These are phyloP conservation scores for Clonostachys solani DNA, from an alignment of 2,329 filamentous ascomycete genomes.

Conservation along the genomic window DNA sequence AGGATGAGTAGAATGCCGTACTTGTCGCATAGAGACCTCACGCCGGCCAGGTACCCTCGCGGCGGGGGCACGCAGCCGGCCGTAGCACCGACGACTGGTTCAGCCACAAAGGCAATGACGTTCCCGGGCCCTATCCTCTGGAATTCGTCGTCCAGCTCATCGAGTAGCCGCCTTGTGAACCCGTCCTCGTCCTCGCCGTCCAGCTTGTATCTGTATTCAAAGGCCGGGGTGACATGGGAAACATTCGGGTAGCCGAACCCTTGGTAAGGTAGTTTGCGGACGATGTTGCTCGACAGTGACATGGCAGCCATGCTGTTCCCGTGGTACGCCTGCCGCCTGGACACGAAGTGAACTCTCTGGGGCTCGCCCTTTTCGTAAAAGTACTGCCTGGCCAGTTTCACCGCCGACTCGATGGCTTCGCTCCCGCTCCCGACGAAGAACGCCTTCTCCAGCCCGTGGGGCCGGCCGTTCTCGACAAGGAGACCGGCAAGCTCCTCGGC, in stretches of 20 bases:
- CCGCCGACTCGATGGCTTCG: constrained; percentile 37
- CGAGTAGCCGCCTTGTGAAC: constrained; percentile 31
- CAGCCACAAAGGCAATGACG: constrained; percentile 43
- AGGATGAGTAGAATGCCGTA: constrained; percentile 51
- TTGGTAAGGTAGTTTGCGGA: constrained; percentile 17
- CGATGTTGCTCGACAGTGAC: constrained; percentile 23
- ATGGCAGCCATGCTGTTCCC: constrained; percentile 44
- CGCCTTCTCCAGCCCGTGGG: constrained; percentile 13
- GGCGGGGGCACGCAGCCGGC: constrained; percentile 47
- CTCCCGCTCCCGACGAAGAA: constrained; percentile 14
- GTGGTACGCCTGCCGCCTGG: constrained; percentile 40
- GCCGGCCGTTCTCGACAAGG: constrained; percentile 12
- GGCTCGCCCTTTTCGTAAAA: constrained; percentile 31
- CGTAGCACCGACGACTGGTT: constrained; percentile 43
- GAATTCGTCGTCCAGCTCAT: constrained; percentile 43
- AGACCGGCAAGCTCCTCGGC: constrained; percentile 19
- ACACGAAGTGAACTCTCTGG: constrained; percentile 34
- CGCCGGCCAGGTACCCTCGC: constrained; percentile 48
- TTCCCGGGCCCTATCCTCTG: constrained; percentile 35
- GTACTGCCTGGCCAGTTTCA: constrained; percentile 46
- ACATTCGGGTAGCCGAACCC: constrained; percentile 15
- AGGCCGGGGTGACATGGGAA: constrained; percentile 16
- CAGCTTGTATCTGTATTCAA: constrained; percentile 11
- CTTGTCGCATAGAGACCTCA: constrained; percentile 48
- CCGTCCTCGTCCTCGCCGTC: constrained; percentile 26